Evolutionary conservation across 768 basidiomycete genomes (phyloP).

Genomic region (Tylopilus rubrobrunneus): DNA sequence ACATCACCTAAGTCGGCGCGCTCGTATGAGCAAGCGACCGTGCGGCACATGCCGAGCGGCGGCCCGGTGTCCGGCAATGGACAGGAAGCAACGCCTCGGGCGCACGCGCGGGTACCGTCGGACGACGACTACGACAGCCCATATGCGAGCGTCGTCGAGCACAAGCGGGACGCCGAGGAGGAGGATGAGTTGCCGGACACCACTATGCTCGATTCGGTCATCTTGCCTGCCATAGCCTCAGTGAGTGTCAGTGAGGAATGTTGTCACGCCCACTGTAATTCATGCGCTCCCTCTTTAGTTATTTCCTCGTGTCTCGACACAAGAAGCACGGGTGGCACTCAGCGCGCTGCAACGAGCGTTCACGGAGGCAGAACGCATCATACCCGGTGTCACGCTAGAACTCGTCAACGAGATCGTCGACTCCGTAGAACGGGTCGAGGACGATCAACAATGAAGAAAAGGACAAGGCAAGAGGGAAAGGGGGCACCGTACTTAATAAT

Average conservation of each 20-base stretch:
- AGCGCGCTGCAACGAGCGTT: slow-evolving; percentile 87
- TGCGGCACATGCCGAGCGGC: slow-evolving; percentile 51
- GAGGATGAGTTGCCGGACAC: slow-evolving; percentile 64
- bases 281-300: slow-evolving; percentile 46
- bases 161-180: slow-evolving; percentile 44
- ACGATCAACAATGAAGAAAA: slow-evolving; percentile 40
- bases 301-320: slow-evolving; percentile 88
- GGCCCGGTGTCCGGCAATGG: slow-evolving; percentile 17
- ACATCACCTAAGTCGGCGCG: slow-evolving; percentile 34
- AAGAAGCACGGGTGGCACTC: slow-evolving; percentile 83
- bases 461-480: no score
- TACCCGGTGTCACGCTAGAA: slow-evolving; percentile 92
- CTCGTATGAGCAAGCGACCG: slow-evolving; percentile 61
- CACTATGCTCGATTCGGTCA: slow-evolving; percentile 94
- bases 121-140: slow-evolving; percentile 65
- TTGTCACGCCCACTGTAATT: background rate
- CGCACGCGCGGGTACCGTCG: slow-evolving; percentile 44
- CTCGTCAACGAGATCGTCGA: slow-evolving; percentile 93
- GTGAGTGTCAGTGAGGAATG: slow-evolving; percentile 42
- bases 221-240: slow-evolving; percentile 93
- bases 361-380: slow-evolving; percentile 90
- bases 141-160: slow-evolving; percentile 40
- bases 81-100: slow-evolving; percentile 22
- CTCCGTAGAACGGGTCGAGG: slow-evolving; percentile 87
- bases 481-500: background rate